Evolutionary conservation across 441 rosid genomes (phyloP), one percentile per base, ranked within the genome.

Genomic region (Kokia cookei): DNA sequence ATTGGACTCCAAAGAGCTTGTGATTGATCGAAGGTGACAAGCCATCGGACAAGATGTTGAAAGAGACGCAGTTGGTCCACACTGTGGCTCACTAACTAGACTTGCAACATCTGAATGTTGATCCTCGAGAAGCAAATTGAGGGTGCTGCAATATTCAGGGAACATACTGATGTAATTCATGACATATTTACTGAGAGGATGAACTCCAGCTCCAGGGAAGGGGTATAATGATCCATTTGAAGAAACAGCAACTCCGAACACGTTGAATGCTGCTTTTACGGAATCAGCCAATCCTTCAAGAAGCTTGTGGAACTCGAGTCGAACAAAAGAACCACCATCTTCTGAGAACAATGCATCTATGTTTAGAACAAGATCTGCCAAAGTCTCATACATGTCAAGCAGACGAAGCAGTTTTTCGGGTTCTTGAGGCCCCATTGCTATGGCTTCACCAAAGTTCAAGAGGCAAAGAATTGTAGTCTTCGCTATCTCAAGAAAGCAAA

Each of bases 161-260:
- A 92, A 88, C 26, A 84, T 76, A 79, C 75, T 87, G 78, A 92
- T 42, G 80, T 89, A 89, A 72, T 94, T 94, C 97, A 94, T 92
- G 73, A 92, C 96, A 42, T 90, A 94, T 76, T 80, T 84, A 3
- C 87, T 86, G 72, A 92, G 75, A 15, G 77, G 98, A 78, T 90
- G 98, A 37, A 90, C 78, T 7, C 85, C 88, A 1, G 94, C 98
- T 3, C 87, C 82, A 3, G 89, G 84, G 32, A 88, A 82, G 54
- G 97, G 81, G 2, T 75, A 81, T 45, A 76, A 2, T 0, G 92
- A 86, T 68, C 77, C 74, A 73, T 89, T 22, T 1, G 85, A 78
- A 42, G 86, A 87, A 54, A 91, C 76, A 72, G 93, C 94, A 42
- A 73, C 68, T 73, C 73, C 66, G 67, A 93, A 87, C 76, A 82